Evolutionary conservation across 805 yeast genomes (phyloP), one percentile per base, ranked within the genome.

Genomic region (Candida maris): DNA sequence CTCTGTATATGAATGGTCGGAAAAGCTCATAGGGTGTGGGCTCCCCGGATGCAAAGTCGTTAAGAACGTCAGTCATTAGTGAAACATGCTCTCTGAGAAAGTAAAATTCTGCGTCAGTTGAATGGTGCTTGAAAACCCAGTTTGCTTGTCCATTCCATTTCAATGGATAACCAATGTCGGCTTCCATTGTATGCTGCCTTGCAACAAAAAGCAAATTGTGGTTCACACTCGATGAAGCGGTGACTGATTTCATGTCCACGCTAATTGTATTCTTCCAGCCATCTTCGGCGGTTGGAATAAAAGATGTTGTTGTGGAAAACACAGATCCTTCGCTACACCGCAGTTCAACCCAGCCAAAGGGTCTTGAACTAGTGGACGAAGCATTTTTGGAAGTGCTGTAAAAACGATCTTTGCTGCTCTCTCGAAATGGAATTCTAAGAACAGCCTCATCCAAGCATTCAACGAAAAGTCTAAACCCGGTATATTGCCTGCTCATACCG

Each of bases 301-400:
- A 68, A 0, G 83, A 76, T 1, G 73, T 61, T 13, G 61, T 65
- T 9, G 66, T 56, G 3, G 67, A 52, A 1, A 81, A 50, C 0
- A 67, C 66, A 0, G 95, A 73, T 0, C 71, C 77, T 13, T 66
- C 63, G 3, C 68, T 69, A 27, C 80, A 61, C 41, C 79, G 81
- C 14, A 87, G 37, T 51, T 91, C 97, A 3, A 93, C 42, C 98
- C 98, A 93, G 0, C 96, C 97, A 64, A 83, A 93, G 1, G 95
- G 83, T 32, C 93, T 66, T 2, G 67, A 54, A 13, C 44, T 48
- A 4, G 4, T 60, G n/a, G 37, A 26, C 6, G 27, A 23, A 5
- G 34, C 14, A 4, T 37, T 8, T 8, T 15, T 17, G 8, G 5
- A 48, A 16, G 8, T 32, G 22, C 28, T 33, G 29, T 34, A 46